These are phyloP conservation scores for Plicaturopsis crispa DNA, from an alignment of 768 basidiomycete genomes.

Conservation along the genomic window DNA sequence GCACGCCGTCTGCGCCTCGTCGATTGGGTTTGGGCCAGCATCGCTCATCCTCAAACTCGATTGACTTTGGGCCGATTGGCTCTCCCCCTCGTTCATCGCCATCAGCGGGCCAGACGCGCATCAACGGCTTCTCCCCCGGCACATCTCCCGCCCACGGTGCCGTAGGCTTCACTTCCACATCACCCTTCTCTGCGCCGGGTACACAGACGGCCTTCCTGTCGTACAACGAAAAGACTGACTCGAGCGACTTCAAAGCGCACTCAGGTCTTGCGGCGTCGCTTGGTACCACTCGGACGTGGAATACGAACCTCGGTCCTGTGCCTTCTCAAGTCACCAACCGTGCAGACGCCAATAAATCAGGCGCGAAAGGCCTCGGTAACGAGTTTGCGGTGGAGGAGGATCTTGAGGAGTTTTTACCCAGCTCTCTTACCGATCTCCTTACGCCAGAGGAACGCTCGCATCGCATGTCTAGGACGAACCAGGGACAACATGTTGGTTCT, in stretches of 20 bases:
- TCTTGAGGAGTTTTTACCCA: constrained; percentile 83
- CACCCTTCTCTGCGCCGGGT: constrained; percentile 75
- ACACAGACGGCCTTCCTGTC: constrained; percentile 49
- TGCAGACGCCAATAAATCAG: constrained; percentile 2
- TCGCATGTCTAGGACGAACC: constrained; percentile 72
- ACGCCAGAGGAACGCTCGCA: constrained; percentile 84
- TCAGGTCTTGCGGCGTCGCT: constrained; percentile 1
- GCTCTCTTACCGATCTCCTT: constrained; percentile 80
- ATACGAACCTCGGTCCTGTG: constrained; percentile 15
- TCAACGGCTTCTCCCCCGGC: constrained; percentile 46
- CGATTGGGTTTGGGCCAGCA: too few relatives aligned
- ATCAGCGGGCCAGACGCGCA: constrained; percentile 28
- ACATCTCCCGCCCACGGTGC: constrained; percentile 44
- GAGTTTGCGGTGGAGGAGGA: constrained; percentile 48
- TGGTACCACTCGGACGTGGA: constrained; percentile 14
- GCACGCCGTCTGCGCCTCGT: constrained; percentile 40
- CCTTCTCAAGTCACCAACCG: constrained; percentile 11
- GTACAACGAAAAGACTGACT: too few relatives aligned
- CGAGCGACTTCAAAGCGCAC: too few relatives aligned
- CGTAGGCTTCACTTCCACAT: constrained; percentile 40
- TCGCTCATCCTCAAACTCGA: constrained; percentile 28
- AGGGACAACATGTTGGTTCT: constrained; percentile 32
- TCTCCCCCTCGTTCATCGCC: constrained; percentile 62
- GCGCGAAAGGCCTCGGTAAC: too few relatives aligned
- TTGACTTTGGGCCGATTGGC: constrained; percentile 78